A percentile compares a stretch with the other conserved stretches of the same genome.
phyloP scores from a whole-genome alignment of 495 filamentous ascomycete species.

The Physcia stellaris region DNA sequence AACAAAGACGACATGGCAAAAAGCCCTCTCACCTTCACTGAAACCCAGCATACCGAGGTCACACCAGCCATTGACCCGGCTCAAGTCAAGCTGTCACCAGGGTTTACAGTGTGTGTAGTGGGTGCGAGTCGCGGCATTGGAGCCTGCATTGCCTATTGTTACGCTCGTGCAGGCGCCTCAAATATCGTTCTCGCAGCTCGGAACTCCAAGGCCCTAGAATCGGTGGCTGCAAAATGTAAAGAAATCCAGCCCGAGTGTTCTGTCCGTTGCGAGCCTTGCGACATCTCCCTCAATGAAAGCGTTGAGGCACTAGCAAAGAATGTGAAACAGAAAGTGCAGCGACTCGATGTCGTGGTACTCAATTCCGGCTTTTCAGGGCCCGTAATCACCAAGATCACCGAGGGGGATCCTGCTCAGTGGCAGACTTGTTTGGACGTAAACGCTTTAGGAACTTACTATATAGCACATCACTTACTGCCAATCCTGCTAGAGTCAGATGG shows the following conservation, averaged over 20 bases:
- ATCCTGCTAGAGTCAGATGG: constrained; percentile 19
- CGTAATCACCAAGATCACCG: constrained; percentile 19
- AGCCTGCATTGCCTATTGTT: no score
- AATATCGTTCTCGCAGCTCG: no score
- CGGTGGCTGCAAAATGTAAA: constrained; percentile 18
- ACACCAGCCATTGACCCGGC: no score
- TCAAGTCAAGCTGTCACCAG: no score
- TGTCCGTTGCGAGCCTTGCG: constrained; percentile 17
- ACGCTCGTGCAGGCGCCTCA: no score
- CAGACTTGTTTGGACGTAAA: constrained; percentile 29
- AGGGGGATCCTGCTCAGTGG: constrained; percentile 21
- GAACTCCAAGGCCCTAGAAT: constrained; percentile 18
- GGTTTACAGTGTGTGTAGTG: no score
- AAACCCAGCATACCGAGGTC: not conserved
- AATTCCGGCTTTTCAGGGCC: constrained; percentile 27
- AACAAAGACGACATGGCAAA: not conserved
- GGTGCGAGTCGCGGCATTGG: no score
- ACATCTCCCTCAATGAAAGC: constrained; percentile 26
- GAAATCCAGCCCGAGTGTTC: constrained; percentile 18
- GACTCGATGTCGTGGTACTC: constrained; percentile 29
- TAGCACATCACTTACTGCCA: constrained; percentile 27
- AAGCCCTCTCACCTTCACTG: not conserved
- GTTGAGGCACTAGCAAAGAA: constrained; percentile 22
- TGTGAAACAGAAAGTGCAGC: constrained; percentile 17
- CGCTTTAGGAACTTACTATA: constrained; percentile 27